Evolutionary conservation across 2,329 filamentous ascomycete species (phyloP).

Genomic region (Bipolaris zeicola): DNA sequence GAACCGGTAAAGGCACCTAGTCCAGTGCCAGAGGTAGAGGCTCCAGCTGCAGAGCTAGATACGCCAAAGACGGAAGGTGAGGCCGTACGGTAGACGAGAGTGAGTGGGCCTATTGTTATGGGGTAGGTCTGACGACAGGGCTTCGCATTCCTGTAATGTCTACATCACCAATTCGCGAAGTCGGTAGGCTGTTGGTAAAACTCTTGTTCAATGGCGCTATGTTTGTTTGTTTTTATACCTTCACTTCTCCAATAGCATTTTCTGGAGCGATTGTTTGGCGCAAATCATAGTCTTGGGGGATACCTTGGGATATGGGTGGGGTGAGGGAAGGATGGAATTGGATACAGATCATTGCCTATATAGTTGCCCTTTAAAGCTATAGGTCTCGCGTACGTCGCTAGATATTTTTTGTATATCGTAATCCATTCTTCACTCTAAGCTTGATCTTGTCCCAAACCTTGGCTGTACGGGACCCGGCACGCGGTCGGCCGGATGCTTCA

Average conservation of each 20-base stretch:
- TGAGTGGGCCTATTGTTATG: neutral
- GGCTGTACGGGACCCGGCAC: neutral
- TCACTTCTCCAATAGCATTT: conserved; percentile 41
- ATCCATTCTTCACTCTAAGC: conserved; percentile 22
- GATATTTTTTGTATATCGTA: conserved; percentile 22
- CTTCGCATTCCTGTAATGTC: neutral
- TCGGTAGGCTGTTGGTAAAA: neutral
- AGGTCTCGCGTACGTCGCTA: conserved; percentile 11
- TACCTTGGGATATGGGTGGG: conserved; percentile 28
- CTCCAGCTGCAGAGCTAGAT: conserved; percentile 31
- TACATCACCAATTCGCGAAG: neutral
- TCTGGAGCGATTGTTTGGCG: conserved; percentile 42
- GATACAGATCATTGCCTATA: conserved; percentile 26
- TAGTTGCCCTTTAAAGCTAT: conserved; percentile 16
- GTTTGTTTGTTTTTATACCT: conserved; percentile 8
- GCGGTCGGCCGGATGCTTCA: neutral
- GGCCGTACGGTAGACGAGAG: conserved; percentile 26
- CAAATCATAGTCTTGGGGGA: conserved; percentile 38
- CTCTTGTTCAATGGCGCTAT: neutral
- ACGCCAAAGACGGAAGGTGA: conserved; percentile 31
- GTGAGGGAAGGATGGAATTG: conserved; percentile 20
- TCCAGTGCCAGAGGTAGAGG: conserved; percentile 27
- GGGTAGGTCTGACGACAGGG: neutral
- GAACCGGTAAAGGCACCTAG: conserved; percentile 19
- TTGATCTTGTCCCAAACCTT: neutral